Conservation (phyloP, 2,329 filamentous ascomycete species). For the Fusarium ramigenum region DNA sequence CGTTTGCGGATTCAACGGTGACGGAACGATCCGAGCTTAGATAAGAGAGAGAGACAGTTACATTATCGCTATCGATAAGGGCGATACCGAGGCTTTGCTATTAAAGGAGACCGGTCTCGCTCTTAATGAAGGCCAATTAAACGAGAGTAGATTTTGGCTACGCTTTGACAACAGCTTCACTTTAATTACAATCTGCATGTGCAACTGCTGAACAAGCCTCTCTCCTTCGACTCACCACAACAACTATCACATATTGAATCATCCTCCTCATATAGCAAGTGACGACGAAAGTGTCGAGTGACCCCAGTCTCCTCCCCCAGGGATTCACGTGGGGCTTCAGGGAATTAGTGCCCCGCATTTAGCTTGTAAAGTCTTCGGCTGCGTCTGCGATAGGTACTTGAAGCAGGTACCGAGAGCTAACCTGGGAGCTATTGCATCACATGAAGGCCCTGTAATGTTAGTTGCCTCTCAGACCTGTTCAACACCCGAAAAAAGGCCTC, state of each 20-base stretch:
- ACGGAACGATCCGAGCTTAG: conserved; percentile 23
- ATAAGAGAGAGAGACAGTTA: conserved; percentile 11
- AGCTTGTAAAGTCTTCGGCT: conserved; percentile 25
- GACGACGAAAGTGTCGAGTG: conserved; percentile 2
- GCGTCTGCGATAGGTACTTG: conserved; percentile 20
- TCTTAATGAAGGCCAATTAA: background rate
- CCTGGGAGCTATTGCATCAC: conserved; percentile 43
- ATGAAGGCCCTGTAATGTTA: conserved; percentile 35
- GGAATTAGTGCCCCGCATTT: conserved; percentile 45
- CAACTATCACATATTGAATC: background rate
- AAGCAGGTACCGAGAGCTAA: conserved; percentile 35
- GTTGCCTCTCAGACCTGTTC: conserved; percentile 8
- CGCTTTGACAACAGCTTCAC: background rate
- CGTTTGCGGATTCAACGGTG: conserved; percentile 31
- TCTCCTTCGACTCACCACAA: background rate
- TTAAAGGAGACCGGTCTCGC: conserved; percentile 27
- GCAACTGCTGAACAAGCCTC: background rate
- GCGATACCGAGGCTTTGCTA: conserved; percentile 17
- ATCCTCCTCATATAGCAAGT: background rate
- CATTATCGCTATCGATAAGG: conserved; percentile 39
- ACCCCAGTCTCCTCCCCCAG: conserved; percentile 25
- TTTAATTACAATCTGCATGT: background rate
- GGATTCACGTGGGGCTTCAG: conserved; percentile 33
- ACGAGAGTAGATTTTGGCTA: background rate
- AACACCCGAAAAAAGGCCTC: conserved; percentile 32